phyloP scores from a whole-genome alignment of 805 yeast genomes.

The Saccharomycopsis capsularis region DNA sequence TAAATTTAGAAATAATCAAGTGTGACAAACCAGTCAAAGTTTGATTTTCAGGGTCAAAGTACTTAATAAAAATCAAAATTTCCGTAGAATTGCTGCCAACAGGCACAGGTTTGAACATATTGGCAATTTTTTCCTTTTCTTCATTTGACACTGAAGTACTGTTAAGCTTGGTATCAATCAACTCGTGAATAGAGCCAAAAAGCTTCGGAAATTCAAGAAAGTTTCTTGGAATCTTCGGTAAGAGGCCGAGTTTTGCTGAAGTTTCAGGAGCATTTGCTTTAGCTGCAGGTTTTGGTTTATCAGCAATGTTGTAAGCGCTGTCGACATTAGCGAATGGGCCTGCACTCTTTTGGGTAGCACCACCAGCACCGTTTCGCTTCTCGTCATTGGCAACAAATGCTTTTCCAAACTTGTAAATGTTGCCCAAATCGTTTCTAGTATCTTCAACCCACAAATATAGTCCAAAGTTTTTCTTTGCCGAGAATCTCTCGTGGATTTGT shows the following conservation, averaged over 20 bases:
- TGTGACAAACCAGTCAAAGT: constrained; percentile 62
- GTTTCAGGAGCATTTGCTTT: not conserved
- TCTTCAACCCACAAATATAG: constrained; percentile 66
- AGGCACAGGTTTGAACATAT: not conserved
- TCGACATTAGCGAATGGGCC: no score
- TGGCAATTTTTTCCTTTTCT: not conserved
- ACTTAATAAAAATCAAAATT: constrained; percentile 48
- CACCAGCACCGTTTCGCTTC: not conserved
- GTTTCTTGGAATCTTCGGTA: constrained; percentile 14
- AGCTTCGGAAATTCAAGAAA: constrained; percentile 10
- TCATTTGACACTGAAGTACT: not conserved
- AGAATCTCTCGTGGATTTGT: constrained; percentile 41
- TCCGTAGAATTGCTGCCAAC: constrained; percentile 24
- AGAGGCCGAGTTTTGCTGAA: not conserved
- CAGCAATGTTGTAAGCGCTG: no score
- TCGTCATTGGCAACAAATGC: not conserved
- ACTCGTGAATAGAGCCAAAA: constrained; percentile 5
- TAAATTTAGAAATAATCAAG: constrained; percentile 42
- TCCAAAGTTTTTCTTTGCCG: constrained; percentile 41
- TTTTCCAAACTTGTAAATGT: constrained; percentile 4
- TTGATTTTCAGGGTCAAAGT: constrained; percentile 52
- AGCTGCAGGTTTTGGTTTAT: no score
- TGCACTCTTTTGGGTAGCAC: not conserved
- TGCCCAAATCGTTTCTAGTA: constrained; percentile 21
- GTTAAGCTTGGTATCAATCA: not conserved